Percentiles rank a stretch among this genome's conserved stretches.
Evolutionary conservation across 768 basidiomycete genomes (phyloP).

Genomic region (Mycena vitilis): DNA sequence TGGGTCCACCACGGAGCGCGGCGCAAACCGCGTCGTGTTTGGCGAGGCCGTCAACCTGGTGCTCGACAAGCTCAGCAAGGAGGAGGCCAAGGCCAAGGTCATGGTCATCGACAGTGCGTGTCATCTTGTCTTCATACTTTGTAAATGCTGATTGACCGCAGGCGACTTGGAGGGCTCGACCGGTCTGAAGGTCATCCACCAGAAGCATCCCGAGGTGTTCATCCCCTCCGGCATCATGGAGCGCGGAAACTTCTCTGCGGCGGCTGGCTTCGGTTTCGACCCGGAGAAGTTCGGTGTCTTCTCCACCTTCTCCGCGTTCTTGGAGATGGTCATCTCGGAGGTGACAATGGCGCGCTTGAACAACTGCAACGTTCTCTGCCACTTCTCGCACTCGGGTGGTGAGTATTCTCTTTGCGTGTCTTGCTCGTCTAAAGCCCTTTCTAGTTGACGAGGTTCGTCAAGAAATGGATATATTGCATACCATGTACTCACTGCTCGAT

Average conservation of each 20-base stretch:
- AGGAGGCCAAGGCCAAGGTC: slow-evolving; percentile 82
- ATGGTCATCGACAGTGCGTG: slow-evolving; percentile 88
- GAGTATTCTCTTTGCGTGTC: slow-evolving; percentile 34
- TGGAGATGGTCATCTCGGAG: slow-evolving; percentile 92
- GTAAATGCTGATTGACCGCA: slow-evolving; percentile 42
- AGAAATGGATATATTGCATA: not conserved
- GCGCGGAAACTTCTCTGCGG: slow-evolving; percentile 84
- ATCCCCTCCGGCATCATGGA: slow-evolving; percentile 90
- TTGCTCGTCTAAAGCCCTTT: slow-evolving; percentile 19
- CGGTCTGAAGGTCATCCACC: slow-evolving; percentile 87
- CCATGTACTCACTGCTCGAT: slow-evolving; percentile 12
- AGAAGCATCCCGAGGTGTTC: slow-evolving; percentile 92
- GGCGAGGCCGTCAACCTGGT: slow-evolving; percentile 87
- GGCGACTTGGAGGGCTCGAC: slow-evolving; percentile 92
- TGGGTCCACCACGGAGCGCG: slow-evolving; percentile 79
- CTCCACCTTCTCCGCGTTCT: slow-evolving; percentile 92
- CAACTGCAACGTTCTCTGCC: slow-evolving; percentile 86
- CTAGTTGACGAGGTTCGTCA: slow-evolving; percentile 70
- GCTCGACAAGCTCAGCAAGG: slow-evolving; percentile 78
- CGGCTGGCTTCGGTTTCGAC: slow-evolving; percentile 89
- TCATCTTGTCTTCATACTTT: not conserved
- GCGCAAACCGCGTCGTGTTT: slow-evolving; percentile 85
- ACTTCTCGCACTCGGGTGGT: slow-evolving; percentile 93
- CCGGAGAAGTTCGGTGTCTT: slow-evolving; percentile 87
- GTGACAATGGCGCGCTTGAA: slow-evolving; percentile 94